These are phyloP conservation scores for Calonectria multiphialidica DNA, from an alignment of 2,329 filamentous ascomycete species.

Conservation along the genomic window DNA sequence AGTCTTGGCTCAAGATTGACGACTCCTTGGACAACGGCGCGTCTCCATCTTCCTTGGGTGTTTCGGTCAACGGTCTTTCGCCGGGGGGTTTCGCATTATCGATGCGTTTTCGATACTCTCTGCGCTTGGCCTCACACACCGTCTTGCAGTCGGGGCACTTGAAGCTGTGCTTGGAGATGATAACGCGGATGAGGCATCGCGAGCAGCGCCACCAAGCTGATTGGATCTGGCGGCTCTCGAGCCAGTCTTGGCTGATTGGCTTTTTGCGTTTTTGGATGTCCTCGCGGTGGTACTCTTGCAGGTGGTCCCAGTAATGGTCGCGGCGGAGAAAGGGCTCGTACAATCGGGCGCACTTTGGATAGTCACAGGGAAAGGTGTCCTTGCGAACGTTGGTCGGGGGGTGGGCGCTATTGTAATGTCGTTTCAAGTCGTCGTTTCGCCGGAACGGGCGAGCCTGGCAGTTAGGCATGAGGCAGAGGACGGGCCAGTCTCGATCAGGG, in stretches of 20 bases:
- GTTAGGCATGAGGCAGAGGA: slow-evolving; percentile 52
- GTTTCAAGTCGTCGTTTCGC: slow-evolving; percentile 65
- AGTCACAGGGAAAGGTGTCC: slow-evolving; percentile 64
- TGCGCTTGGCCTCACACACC: neutral
- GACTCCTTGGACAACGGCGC: neutral
- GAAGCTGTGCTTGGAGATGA: slow-evolving; percentile 54
- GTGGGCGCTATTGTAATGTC: slow-evolving; percentile 65
- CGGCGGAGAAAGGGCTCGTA: slow-evolving; percentile 62
- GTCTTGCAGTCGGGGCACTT: slow-evolving; percentile 59
- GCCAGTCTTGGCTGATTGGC: slow-evolving; percentile 51
- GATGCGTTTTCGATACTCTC: neutral
- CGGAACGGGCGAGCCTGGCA: slow-evolving; percentile 62
- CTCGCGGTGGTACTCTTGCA: slow-evolving; percentile 67
- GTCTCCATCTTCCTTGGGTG: neutral
- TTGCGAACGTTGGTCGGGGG: slow-evolving; percentile 51
- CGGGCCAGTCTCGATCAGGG: slow-evolving; percentile 47
- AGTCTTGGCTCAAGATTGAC: neutral
- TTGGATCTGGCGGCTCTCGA: slow-evolving; percentile 52
- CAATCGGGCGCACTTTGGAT: slow-evolving; percentile 59
- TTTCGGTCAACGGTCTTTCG: neutral
- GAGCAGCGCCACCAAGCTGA: slow-evolving; percentile 66
- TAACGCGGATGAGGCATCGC: slow-evolving; percentile 62
- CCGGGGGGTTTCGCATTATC: neutral
- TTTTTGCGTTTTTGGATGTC: slow-evolving; percentile 62
- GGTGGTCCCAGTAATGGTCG: slow-evolving; percentile 69